These are phyloP conservation scores for Fusarium annulatum DNA, from an alignment of 2,329 filamentous ascomycete genomes.

Conservation along the genomic window DNA sequence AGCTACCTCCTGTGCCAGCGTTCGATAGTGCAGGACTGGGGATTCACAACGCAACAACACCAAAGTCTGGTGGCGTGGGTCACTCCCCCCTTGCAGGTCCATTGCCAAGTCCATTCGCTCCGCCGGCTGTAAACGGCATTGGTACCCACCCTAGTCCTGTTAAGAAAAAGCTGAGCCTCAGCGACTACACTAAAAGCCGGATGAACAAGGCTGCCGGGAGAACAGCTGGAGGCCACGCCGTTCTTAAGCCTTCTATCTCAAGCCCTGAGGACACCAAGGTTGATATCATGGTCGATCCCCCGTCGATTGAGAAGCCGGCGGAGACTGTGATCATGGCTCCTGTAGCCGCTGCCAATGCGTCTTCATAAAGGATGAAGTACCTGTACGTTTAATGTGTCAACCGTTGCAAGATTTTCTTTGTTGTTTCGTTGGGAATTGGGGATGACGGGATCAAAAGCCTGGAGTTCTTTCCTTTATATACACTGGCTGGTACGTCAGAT, in stretches of 20 bases:
- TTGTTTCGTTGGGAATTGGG: slow-evolving; percentile 29
- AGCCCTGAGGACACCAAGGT: slow-evolving; percentile 53
- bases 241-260: slow-evolving; percentile 50
- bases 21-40: slow-evolving; percentile 57
- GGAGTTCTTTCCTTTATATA: slow-evolving; percentile 47
- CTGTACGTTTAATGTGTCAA: slow-evolving; percentile 42
- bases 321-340: slow-evolving; percentile 39
- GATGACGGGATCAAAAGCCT: slow-evolving; percentile 45
- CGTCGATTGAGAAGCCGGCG: slow-evolving; percentile 45
- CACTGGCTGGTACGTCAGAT: slow-evolving; percentile 42
- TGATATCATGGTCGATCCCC: slow-evolving; percentile 49
- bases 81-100: slow-evolving; percentile 64
- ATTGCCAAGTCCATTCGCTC: slow-evolving; percentile 57
- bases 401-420: slow-evolving; percentile 33
- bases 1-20: slow-evolving; percentile 66
- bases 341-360: slow-evolving; percentile 45
- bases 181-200: slow-evolving; percentile 71
- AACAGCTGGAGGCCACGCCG: slow-evolving; percentile 41
- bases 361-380: slow-evolving; percentile 41
- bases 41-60: slow-evolving; percentile 55
- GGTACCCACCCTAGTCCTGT: slow-evolving; percentile 66
- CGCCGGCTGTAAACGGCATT: slow-evolving; percentile 56
- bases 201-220: slow-evolving; percentile 64
- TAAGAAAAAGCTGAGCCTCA: slow-evolving; percentile 75
- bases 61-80: slow-evolving; percentile 57